Base-by-base conservation (phyloP, 495 filamentous ascomycete species). In the Penicillium canescens region DNA sequence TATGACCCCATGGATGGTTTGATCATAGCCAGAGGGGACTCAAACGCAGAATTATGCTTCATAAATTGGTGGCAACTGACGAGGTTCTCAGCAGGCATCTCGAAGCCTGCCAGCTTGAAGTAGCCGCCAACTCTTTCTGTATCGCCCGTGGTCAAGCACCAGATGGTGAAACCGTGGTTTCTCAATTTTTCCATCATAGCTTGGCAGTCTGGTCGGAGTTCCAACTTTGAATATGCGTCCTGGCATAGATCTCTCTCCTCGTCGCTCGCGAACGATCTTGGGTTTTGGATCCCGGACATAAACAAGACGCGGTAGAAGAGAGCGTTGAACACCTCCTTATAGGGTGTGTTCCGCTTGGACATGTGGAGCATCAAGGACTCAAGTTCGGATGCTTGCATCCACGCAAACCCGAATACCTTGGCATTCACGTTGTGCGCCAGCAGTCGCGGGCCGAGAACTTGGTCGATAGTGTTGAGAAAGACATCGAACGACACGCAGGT, bases 141-240 rank as follows among this genome's bases (percentile, higher is more conserved):
- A 52, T 76, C 73, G 0, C 70, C 74, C 2, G 71, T 73, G 1
- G 73, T 76, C 12, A 78, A 46, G 48, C 62, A 65, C 74, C 74
- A 78, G 6, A 75, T 57, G 0, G 65, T 72, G 53, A 78, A 78
- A 1, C 72, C 72, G 0, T 50, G 54, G 3, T 58, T 54, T 0
- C 70, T 36, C 13, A 76, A 44, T 36, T 58, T 71, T 5, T 56
- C 55, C 38, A 74, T 59, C 28, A 62, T 65, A 13, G 71, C 65
- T 42, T 58, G 51, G 2, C 51, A 42, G n/a, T 68, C 73, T 0
- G 58, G 56, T 5, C 73, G 51, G 3, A 66, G 37, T 28, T 61
- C 52, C 23, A 76, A 53, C 20, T 66, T 49, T 0, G 54, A 60
- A 38, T 71, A 76, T 8, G 54, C 61, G 26, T 60, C 52, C 2